Conservation (phyloP, 257 asterid species). For the Solanum piurae region DNA sequence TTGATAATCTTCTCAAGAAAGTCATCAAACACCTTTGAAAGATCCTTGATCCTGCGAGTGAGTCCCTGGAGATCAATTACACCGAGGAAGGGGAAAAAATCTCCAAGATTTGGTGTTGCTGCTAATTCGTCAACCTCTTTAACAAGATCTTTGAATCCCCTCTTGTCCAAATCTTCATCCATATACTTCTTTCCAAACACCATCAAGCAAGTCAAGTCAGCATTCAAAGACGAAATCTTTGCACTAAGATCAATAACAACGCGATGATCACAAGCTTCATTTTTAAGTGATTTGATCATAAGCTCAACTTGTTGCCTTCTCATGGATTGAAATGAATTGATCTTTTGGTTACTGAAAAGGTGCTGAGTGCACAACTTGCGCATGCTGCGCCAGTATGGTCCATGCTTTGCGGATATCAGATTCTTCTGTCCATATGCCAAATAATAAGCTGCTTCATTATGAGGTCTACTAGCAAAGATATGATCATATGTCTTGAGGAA, state of each 20-base stretch:
- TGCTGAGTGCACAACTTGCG: background rate
- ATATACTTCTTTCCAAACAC: background rate
- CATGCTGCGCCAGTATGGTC: background rate
- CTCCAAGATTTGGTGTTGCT: background rate
- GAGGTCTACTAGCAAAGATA: background rate
- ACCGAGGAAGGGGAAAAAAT: background rate
- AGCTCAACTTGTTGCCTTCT: background rate
- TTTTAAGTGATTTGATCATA: background rate
- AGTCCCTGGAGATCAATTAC: background rate
- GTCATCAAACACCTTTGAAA: background rate
- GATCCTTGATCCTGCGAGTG: background rate
- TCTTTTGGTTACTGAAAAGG: background rate
- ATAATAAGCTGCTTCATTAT: background rate
- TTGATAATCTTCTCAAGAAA: background rate
- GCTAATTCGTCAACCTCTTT: background rate
- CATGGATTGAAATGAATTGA: background rate
- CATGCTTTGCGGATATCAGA: background rate
- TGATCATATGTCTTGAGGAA: background rate
- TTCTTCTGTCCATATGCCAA: background rate
- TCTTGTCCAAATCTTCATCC: background rate
- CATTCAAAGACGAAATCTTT: background rate
- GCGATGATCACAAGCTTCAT: background rate
- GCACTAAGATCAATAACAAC: background rate
- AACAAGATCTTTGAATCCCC: background rate
- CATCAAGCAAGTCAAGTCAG: background rate